A percentile compares a stretch with the other conserved stretches of the same genome.
Evolutionary conservation across 192 early-diverging fungal species (phyloP).

Genomic region (Coemansia sp.): DNA sequence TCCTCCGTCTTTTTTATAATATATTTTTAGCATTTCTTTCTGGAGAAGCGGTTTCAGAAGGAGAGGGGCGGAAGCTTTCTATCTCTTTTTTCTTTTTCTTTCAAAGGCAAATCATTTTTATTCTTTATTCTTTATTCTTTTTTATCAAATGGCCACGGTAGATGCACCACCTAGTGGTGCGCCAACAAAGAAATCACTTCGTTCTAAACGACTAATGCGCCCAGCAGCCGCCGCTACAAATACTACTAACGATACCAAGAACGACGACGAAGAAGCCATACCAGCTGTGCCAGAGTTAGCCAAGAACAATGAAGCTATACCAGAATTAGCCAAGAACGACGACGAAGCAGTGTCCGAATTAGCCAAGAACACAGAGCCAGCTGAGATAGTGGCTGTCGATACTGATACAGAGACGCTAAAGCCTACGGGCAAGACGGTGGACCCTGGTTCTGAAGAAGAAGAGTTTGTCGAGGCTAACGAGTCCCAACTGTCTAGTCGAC

Average conservation of each 20-base stretch:
- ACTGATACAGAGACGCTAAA: slow-evolving; percentile 2
- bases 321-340: not conserved
- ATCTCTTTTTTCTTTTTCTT: not conserved
- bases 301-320: not conserved
- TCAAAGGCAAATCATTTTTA: not conserved
- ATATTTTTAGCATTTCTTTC: too few relatives aligned
- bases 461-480: slow-evolving; percentile 43
- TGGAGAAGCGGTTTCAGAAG: not conserved
- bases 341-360: not conserved
- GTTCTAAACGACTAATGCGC: slow-evolving; percentile 52
- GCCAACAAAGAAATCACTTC: slow-evolving; percentile 43
- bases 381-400: not conserved
- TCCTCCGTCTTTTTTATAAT: slow-evolving; percentile 58
- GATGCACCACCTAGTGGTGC: slow-evolving; percentile 9
- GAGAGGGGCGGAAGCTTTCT: not conserved
- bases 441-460: slow-evolving; percentile 4
- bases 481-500: slow-evolving; percentile 1
- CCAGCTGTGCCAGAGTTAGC: not conserved
- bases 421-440: slow-evolving; percentile 1
- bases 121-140: not conserved
- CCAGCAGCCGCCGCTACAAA: slow-evolving; percentile 16
- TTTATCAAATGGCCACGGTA: slow-evolving; percentile 30
- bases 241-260: not conserved
- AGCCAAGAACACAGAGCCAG: not conserved
- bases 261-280: not conserved